Conservation (phyloP, 148 eudicot genomes). For the Nyssa sinensis region DNA sequence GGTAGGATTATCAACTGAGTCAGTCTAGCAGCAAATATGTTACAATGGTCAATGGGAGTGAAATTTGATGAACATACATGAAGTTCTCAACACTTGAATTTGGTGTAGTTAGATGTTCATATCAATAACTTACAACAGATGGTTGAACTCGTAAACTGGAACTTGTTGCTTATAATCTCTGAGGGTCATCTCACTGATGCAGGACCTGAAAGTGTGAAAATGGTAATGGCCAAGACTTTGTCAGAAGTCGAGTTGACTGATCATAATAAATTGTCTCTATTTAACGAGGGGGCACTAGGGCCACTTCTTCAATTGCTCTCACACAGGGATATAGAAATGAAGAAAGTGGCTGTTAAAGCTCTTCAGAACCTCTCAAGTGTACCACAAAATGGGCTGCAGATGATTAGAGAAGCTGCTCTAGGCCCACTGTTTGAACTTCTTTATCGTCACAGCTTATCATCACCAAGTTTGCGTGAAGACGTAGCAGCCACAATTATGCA, state of each 20-base stretch:
- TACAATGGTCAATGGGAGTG: background rate
- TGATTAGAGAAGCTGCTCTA: slow-evolving; percentile 26
- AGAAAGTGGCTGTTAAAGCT: slow-evolving; percentile 24
- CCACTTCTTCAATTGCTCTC: slow-evolving; percentile 24
- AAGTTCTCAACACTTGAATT: background rate
- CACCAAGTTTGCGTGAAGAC: slow-evolving; percentile 15
- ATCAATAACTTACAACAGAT: background rate
- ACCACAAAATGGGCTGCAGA: slow-evolving; percentile 24
- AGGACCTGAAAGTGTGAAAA: slow-evolving; percentile 22
- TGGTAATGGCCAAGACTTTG: slow-evolving; percentile 23
- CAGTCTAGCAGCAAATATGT: background rate
- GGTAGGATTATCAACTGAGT: background rate
- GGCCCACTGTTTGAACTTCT: slow-evolving; percentile 25
- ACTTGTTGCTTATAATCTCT: background rate
- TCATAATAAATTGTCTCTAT: slow-evolving; percentile 17
- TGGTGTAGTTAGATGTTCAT: background rate
- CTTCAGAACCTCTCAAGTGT: slow-evolving; percentile 27
- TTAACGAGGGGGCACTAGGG: slow-evolving; percentile 19
- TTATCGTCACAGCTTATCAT: slow-evolving; percentile 23
- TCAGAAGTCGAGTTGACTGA: slow-evolving; percentile 28
- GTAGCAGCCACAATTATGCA: slow-evolving; percentile 25
- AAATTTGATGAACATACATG: background rate
- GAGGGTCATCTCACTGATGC: background rate
- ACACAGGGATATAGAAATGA: slow-evolving; percentile 15
- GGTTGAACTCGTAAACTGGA: background rate